These are phyloP conservation scores for Phytophthora palmivora DNA, from an alignment of 352 stramenopile species.

Conservation along the genomic window DNA sequence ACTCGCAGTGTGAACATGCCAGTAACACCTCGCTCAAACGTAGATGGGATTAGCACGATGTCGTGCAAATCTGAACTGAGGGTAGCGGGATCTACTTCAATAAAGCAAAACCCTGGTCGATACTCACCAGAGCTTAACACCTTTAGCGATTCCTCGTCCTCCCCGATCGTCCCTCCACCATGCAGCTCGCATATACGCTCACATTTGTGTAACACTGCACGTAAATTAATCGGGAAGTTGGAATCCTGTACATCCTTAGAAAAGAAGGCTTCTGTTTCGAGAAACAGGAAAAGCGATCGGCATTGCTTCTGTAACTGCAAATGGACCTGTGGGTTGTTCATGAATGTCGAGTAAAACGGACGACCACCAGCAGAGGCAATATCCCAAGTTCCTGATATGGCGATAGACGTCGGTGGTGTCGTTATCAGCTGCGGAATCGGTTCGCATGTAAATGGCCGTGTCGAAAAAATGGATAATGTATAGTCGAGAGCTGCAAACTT, in stretches of 20 bases:
- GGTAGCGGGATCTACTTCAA: constrained; percentile 49
- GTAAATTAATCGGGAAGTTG: constrained; percentile 72
- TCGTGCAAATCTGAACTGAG: constrained; percentile 40
- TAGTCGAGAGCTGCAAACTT: constrained; percentile 92
- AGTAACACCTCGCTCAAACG: constrained; percentile 56
- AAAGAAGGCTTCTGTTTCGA: constrained; percentile 60
- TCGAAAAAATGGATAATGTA: constrained; percentile 88
- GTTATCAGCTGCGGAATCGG: constrained; percentile 55
- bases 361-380: constrained; percentile 55
- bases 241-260: constrained; percentile 30
- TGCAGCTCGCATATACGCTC: constrained; percentile 62
- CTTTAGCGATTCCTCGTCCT: constrained; percentile 21
- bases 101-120: constrained; percentile 77
- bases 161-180: constrained; percentile 6
- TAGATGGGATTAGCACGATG: constrained; percentile 79
- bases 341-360: constrained; percentile 79
- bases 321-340: constrained; percentile 85
- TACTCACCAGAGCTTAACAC: constrained; percentile 83
- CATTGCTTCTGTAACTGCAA: constrained; percentile 45
- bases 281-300: constrained; percentile 61
- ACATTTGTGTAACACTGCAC: constrained; percentile 53
- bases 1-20: constrained; percentile 66
- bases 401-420: constrained; percentile 43
- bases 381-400: constrained; percentile 59
- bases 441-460: constrained; percentile 69